Evolutionary conservation across 805 yeast genomes (phyloP).

Genomic region (Saccharomycopsis sp.): DNA sequence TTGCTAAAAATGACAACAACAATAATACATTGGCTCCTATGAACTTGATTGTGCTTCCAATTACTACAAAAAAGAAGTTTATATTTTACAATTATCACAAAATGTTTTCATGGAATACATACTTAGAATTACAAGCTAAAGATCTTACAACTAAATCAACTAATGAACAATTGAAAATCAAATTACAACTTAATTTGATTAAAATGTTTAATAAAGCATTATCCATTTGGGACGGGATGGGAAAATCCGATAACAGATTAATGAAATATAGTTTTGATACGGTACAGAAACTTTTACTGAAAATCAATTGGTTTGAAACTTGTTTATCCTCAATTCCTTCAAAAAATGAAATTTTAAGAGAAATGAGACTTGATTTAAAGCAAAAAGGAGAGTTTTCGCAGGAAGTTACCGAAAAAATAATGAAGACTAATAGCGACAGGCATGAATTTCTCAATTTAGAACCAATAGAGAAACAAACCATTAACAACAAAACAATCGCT

Average conservation of each 20-base stretch:
- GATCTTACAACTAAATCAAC: not conserved
- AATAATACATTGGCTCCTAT: conserved; percentile 25
- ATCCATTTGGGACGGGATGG: conserved; percentile 33
- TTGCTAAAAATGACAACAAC: too few relatives aligned
- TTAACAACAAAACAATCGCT: not conserved
- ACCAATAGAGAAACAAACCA: too few relatives aligned
- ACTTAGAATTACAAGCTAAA: conserved; percentile 4
- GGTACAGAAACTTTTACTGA: conserved; percentile 20
- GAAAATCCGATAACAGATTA: conserved; percentile 25
- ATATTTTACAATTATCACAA: conserved; percentile 31
- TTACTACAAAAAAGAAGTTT: conserved; percentile 32
- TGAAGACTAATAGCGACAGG: not conserved
- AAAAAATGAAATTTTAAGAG: conserved; percentile 31
- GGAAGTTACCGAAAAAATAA: not conserved
- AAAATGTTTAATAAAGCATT: conserved; percentile 24
- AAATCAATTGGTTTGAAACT: conserved; percentile 24
- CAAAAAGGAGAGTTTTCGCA: too few relatives aligned
- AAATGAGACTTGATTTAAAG: conserved; percentile 21
- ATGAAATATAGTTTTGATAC: conserved; percentile 27
- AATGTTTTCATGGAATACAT: conserved; percentile 4
- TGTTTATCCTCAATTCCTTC: conserved; percentile 36
- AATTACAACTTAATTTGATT: conserved; percentile 20
- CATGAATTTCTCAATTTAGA: not conserved
- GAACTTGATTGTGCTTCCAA: conserved; percentile 32
- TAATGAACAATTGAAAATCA: not conserved